phyloP scores from a whole-genome alignment of 2,329 filamentous ascomycete species.

The Talaromyces sp. region DNA sequence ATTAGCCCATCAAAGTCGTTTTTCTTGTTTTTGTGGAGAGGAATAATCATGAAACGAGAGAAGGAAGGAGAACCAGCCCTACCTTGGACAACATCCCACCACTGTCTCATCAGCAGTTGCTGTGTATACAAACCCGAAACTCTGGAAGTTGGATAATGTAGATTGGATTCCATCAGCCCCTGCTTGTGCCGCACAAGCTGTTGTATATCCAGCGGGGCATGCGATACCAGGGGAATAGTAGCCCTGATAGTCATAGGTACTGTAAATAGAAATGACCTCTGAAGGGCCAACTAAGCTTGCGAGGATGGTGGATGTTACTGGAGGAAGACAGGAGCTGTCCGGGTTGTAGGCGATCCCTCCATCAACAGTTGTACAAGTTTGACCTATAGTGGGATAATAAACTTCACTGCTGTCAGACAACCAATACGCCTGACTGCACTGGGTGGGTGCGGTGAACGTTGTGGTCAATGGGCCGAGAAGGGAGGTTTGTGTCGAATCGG shows the following conservation, averaged over 20 bases:
- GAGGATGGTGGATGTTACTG: neutral
- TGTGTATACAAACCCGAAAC: neutral
- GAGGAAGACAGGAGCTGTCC: neutral
- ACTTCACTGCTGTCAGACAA: neutral
- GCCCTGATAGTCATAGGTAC: neutral
- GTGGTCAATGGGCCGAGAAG: conserved; percentile 5
- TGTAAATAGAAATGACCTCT: neutral
- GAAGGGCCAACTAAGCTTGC: neutral
- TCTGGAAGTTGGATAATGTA: neutral
- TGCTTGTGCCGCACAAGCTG: conserved; percentile 5
- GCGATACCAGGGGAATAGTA: conserved; percentile 5
- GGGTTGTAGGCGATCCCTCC: neutral
- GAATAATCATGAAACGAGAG: neutral
- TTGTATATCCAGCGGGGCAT: conserved; percentile 7
- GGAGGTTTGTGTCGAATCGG: neutral
- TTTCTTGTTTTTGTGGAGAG: neutral
- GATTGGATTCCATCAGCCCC: neutral
- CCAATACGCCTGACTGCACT: conserved; percentile 3
- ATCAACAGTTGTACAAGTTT: neutral
- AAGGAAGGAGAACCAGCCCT: neutral
- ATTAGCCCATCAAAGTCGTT: neutral
- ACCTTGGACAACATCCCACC: conserved; percentile 10
- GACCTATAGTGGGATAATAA: neutral
- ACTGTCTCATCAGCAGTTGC: neutral
- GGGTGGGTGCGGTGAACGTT: conserved; percentile 3